Evolutionary conservation across 2,329 filamentous ascomycete genomes (phyloP).

Genomic region (Thermothelomyces thermophilus): DNA sequence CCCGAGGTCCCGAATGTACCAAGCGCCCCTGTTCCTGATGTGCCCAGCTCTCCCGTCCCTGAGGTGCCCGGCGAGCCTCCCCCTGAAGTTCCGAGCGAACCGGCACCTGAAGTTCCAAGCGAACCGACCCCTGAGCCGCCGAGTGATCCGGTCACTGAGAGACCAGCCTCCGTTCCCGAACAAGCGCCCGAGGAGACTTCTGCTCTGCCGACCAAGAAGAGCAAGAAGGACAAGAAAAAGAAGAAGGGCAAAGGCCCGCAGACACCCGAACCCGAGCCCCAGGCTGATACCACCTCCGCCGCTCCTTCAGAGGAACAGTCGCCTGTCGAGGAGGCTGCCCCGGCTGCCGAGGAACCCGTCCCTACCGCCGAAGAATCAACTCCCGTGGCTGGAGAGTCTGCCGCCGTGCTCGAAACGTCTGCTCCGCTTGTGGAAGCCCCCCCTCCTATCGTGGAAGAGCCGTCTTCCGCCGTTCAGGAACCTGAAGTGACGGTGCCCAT

Average conservation of each 20-base stretch:
- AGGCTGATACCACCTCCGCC: neutral
- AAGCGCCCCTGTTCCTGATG: neutral
- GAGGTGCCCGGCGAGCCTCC: neutral
- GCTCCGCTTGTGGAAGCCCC: neutral
- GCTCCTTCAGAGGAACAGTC: neutral
- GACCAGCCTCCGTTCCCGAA: neutral
- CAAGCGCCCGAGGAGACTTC: neutral
- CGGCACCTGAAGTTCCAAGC: slow-evolving; percentile 1
- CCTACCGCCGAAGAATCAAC: neutral
- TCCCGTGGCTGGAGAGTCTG: neutral
- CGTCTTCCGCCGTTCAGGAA: neutral
- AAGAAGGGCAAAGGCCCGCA: slow-evolving; percentile 9
- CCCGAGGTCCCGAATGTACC: neutral
- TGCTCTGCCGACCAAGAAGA: neutral
- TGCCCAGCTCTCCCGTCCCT: neutral
- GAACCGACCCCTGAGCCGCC: slow-evolving; percentile 7
- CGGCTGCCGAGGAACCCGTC: neutral
- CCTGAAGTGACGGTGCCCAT: neutral
- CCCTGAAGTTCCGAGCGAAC: neutral
- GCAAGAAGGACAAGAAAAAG: slow-evolving; percentile 11
- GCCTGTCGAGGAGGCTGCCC: neutral
- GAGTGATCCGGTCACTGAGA: neutral
- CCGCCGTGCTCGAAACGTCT: neutral
- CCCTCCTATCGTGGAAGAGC: neutral
- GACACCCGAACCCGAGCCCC: neutral